Conservation (phyloP, 371 early-diverging fungal genomes). For the Zopfochytrium polystomum region DNA sequence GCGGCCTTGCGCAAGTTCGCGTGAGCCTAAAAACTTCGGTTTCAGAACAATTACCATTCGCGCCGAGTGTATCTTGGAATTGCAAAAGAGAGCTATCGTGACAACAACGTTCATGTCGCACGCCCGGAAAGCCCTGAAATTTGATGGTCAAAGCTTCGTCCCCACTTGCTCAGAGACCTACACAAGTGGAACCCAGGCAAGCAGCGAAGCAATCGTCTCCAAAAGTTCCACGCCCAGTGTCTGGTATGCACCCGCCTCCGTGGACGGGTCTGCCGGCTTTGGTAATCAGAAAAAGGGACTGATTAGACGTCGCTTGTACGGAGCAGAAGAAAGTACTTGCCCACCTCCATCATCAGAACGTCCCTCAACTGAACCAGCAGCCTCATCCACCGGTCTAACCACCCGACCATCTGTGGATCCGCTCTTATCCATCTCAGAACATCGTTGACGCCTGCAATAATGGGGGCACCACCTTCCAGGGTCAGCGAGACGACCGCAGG, state of each 20-base stretch:
- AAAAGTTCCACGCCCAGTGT: background rate
- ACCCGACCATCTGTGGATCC: constrained; percentile 50
- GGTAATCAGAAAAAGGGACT: too few relatives aligned
- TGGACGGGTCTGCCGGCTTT: too few relatives aligned
- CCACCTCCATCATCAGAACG: too few relatives aligned
- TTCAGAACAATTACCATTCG: background rate
- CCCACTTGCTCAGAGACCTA: background rate
- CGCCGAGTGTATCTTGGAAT: background rate
- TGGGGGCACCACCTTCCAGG: too few relatives aligned
- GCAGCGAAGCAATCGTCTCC: background rate
- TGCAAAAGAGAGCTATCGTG: background rate
- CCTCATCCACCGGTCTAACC: constrained; percentile 41
- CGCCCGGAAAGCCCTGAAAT: background rate
- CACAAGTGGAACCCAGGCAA: background rate
- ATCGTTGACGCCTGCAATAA: background rate
- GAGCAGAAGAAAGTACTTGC: too few relatives aligned
- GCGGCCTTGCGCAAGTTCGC: background rate
- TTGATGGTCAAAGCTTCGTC: background rate
- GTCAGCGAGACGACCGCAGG: too few relatives aligned
- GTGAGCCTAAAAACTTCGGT: background rate
- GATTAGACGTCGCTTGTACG: too few relatives aligned
- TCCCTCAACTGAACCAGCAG: constrained; percentile 13
- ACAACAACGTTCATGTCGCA: background rate
- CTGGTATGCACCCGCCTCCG: too few relatives aligned
- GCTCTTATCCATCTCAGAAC: constrained; percentile 37